Base-by-base conservation (phyloP, 2,329 filamentous ascomycete genomes). In the Lecanosticta acicola region DNA sequence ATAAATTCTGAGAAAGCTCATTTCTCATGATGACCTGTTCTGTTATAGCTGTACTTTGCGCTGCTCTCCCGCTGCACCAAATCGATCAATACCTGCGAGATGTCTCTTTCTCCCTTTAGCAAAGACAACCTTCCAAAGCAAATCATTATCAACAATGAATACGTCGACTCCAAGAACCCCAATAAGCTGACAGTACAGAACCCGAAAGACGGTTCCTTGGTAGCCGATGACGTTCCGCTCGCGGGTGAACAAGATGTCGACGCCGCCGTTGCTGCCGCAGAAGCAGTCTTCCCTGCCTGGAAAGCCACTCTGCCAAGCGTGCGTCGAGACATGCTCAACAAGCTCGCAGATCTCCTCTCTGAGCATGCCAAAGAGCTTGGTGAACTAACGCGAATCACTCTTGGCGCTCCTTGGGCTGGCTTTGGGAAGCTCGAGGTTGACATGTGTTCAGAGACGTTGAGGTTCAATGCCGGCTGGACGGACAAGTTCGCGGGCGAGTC, bases 281-380 rank as follows among this genome's bases (percentile, higher is more conserved):
- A 80, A 16, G 71, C 72, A 13, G 85, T 86, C 1, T 83, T 86
- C 63, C 75, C 75, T 26, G 68, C 73, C 41, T 93, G 87, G 87
- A 73, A 75, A 35, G 76, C 75, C 53, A 77, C 76, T 1, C 78
- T 77, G 29, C 76, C 80, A 1, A 59, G 69, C 13, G 61, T 73
- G 21, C 81, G 84, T 26, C 79, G 85, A 20, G 78, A 85, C 54
- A 78, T 91, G 49, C 75, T 93, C 49, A 69, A 84, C 48, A 80
- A 78, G 61, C 80, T 83, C 0, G 80, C 82, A 11, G 77, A 81
- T 20, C 40, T 56, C 16, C 52, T 61, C 33, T 49, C 57, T 45
- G 42, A 43, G 32, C 50, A 59, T 35, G 49, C 41, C 70, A 20
- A 73, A 78, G n/a, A 83, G 87, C 63, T 66, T 85, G 26, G 69